Evolutionary conservation across 176 grass and related monocot genomes (phyloP), one percentile per base, ranked within the genome.

Genomic region (Cocos nucifera): DNA sequence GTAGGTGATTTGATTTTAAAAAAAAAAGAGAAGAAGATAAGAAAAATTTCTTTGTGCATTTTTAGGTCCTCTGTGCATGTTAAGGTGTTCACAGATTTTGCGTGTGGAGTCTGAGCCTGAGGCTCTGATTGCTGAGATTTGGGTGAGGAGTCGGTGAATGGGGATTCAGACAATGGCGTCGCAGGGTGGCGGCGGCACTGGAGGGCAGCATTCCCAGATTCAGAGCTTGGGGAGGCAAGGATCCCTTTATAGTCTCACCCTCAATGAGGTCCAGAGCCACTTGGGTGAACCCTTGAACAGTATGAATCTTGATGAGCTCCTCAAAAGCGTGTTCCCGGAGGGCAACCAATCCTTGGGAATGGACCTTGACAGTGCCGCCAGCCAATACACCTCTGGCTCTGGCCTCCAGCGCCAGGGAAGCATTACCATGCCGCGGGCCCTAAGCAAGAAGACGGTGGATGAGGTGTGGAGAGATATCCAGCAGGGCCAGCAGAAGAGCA

Each of bases 241-340:
- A 56, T 97, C 93, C 57, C 44, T 97, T 54, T 97, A 86, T 64
- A 86, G 59, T 66, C 79, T 92, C 57, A 97, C 93, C 39, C 78
- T 97, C 27, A 86, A 88, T 17, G 84, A 97, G 78, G 93, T 97
- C 17, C 78, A 97, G 74, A 88, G 59, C 69, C 87, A 97, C 64
- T 51, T 97, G 64, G 76, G 78, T 0, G 84, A 92, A 20, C 93
- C 93, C 28, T 70, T 97, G 54, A 73, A 65, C 9, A 97, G 93
- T 53, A 91, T 97, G 93, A 97, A 97, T 78, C 84, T 97, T 39
- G 93, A 97, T 18, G 93, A 97, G 17, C 84, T 97, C 62, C 75
- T 97, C 0, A 91, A 77, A 79, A 80, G 29, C 63, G 80, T 97
- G 14, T 85, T 97, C 56, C 75, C 81, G 22, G 87, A 80, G 57